Evolutionary conservation across 106 monocot species (phyloP).

Genomic region (Alisma plantagoaquatica): DNA sequence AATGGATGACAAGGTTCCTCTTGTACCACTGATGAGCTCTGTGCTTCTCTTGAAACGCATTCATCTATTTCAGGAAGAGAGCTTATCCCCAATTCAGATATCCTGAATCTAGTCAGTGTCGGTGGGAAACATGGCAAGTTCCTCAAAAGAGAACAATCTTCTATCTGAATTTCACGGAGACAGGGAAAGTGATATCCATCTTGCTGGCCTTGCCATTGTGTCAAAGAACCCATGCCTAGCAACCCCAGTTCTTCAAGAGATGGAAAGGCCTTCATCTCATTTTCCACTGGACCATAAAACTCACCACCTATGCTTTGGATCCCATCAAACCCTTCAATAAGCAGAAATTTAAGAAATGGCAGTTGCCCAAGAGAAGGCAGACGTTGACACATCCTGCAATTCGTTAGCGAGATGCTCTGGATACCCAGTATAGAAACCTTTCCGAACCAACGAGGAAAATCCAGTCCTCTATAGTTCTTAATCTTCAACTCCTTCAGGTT

Average conservation of each 20-base stretch:
- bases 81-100: background rate
- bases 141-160: constrained; percentile 6
- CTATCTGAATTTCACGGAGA: constrained; percentile 1
- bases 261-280: constrained; percentile 1
- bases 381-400: constrained; percentile 1
- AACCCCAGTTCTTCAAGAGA: constrained; percentile 3
- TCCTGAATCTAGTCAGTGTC: background rate
- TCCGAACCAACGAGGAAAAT: constrained; percentile 21
- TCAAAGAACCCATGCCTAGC: background rate
- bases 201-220: background rate
- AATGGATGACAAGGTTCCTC: no score
- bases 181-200: constrained; percentile 10
- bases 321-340: background rate
- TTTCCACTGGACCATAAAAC: background rate
- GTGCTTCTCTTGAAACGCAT: background rate
- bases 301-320: constrained; percentile 3
- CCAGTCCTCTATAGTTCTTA: constrained; percentile 1
- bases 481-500: constrained; percentile 17
- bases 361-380: constrained; percentile 16
- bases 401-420: background rate
- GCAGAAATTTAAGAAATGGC: constrained; percentile 2
- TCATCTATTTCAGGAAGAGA: constrained; percentile 7
- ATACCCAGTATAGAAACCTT: constrained; percentile 2
- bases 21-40: background rate
- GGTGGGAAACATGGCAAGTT: constrained; percentile 14